Percentiles rank a stretch among this genome's conserved stretches.
Evolutionary conservation across 805 yeast genomes (phyloP).

Genomic region (Saccharomycopsis synnaedendra): DNA sequence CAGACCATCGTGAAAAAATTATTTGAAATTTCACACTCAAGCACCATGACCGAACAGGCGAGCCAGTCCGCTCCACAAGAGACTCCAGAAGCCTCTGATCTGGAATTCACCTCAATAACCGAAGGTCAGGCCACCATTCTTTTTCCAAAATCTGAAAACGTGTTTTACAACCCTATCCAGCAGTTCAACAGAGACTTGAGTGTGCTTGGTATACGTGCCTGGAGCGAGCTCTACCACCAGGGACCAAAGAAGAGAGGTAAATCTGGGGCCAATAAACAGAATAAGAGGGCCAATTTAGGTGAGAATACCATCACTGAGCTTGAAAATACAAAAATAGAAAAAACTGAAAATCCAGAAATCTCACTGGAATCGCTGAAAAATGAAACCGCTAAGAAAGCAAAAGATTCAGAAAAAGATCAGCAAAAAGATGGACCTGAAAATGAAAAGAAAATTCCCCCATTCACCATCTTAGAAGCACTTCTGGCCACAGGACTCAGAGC

Average conservation of each 20-base stretch:
- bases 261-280: slow-evolving; percentile 13
- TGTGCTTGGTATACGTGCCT: slow-evolving; percentile 75
- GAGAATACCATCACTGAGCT: slow-evolving; percentile 18
- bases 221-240: slow-evolving; percentile 53
- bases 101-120: slow-evolving; percentile 26
- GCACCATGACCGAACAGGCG: too few relatives aligned
- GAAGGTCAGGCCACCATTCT: slow-evolving; percentile 84
- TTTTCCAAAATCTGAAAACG: slow-evolving; percentile 71
- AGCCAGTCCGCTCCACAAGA: not conserved
- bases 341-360: not conserved
- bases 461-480: slow-evolving; percentile 75
- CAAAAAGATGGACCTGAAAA: slow-evolving; percentile 12
- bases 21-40: too few relatives aligned
- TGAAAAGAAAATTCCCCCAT: slow-evolving; percentile 28
- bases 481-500: slow-evolving; percentile 95
- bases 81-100: slow-evolving; percentile 17
- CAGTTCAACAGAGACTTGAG: slow-evolving; percentile 93
- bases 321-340: slow-evolving; percentile 7
- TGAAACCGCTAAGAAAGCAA: not conserved
- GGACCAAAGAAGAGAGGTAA: slow-evolving; percentile 17
- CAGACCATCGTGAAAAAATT: too few relatives aligned
- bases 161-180: slow-evolving; percentile 93
- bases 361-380: not conserved
- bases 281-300: slow-evolving; percentile 14
- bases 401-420: slow-evolving; percentile 6